Percentiles rank a stretch among this genome's conserved stretches.
phyloP scores from a whole-genome alignment of 208 protist species.

The Trypanosoma rangeli region DNA sequence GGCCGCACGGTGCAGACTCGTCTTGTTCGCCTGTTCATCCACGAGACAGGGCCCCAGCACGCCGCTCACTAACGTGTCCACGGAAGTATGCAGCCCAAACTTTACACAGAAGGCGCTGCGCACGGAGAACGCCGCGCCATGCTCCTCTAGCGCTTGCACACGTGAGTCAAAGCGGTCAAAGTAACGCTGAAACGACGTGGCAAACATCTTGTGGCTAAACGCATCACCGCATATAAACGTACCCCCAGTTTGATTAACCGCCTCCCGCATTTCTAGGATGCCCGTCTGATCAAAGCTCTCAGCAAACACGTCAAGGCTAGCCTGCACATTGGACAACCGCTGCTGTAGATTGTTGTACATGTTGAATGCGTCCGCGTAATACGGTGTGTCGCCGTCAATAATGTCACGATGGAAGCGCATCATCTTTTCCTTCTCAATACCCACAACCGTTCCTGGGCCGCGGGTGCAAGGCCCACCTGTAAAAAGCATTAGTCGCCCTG shows the following conservation, averaged over 20 bases:
- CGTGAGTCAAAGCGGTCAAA: slow-evolving; percentile 67
- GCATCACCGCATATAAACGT: slow-evolving; percentile 94
- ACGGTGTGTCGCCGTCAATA: slow-evolving; percentile 73
- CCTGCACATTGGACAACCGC: slow-evolving; percentile 82
- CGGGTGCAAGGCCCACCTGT: slow-evolving; percentile 94
- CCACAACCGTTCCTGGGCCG: slow-evolving; percentile 91
- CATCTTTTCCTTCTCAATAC: slow-evolving; percentile 92
- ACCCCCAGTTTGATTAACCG: slow-evolving; percentile 92
- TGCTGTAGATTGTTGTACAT: slow-evolving; percentile 93
- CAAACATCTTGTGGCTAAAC: slow-evolving; percentile 91
- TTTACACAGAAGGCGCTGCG: slow-evolving; percentile 64
- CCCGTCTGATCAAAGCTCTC: slow-evolving; percentile 97
- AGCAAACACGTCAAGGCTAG: slow-evolving; percentile 96
- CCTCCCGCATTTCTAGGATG: slow-evolving; percentile 95
- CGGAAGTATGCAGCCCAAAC: slow-evolving; percentile 69
- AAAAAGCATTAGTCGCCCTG: slow-evolving; percentile 93
- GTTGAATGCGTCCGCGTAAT: slow-evolving; percentile 63
- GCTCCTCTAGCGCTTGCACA: slow-evolving; percentile 1
- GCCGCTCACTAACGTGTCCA: slow-evolving; percentile 72
- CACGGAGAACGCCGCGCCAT: slow-evolving; percentile 24
- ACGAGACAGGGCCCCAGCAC: slow-evolving; percentile 69
- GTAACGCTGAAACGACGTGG: slow-evolving; percentile 70
- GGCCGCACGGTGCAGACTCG: slow-evolving; percentile 22
- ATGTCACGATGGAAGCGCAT: slow-evolving; percentile 98
- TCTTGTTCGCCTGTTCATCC: slow-evolving; percentile 49